These are phyloP conservation scores for Aegle marmelos DNA, from an alignment of 345 rosid species.

Conservation along the genomic window DNA sequence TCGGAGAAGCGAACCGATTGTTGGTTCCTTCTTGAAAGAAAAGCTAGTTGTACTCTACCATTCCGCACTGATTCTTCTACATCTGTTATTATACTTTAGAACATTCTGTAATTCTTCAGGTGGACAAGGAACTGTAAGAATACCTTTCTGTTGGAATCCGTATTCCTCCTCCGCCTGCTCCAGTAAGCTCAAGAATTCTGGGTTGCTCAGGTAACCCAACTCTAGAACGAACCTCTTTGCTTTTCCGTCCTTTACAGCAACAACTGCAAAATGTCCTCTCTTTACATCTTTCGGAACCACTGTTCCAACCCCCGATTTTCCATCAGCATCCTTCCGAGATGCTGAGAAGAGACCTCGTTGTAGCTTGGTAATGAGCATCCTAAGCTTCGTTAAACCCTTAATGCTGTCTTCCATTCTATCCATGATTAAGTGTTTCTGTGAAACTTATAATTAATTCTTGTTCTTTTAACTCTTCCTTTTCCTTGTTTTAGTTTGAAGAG, in stretches of 20 bases:
- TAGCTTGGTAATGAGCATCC: conserved; percentile 27
- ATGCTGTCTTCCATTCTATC: conserved; percentile 12
- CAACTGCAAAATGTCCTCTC: conserved; percentile 49
- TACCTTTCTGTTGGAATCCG: conserved; percentile 42
- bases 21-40: neutral
- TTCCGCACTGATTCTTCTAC: neutral
- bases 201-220: conserved; percentile 34
- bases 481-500: neutral
- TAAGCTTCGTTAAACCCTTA: conserved; percentile 24
- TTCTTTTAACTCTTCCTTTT: neutral
- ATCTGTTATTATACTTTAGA: conserved; percentile 7
- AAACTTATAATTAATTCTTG: neutral
- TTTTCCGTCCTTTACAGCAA: conserved; percentile 39
- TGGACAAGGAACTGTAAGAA: conserved; percentile 49
- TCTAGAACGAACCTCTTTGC: conserved; percentile 53
- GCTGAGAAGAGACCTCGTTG: conserved; percentile 11
- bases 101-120: conserved; percentile 54
- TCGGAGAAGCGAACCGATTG: neutral
- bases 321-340: neutral
- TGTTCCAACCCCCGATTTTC: conserved; percentile 17
- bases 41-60: neutral
- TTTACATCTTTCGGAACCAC: conserved; percentile 37
- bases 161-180: conserved; percentile 53
- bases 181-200: conserved; percentile 48
- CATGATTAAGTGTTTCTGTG: conserved; percentile 1